phyloP scores from a whole-genome alignment of 441 rosid genomes.

The Capsella rubella region DNA sequence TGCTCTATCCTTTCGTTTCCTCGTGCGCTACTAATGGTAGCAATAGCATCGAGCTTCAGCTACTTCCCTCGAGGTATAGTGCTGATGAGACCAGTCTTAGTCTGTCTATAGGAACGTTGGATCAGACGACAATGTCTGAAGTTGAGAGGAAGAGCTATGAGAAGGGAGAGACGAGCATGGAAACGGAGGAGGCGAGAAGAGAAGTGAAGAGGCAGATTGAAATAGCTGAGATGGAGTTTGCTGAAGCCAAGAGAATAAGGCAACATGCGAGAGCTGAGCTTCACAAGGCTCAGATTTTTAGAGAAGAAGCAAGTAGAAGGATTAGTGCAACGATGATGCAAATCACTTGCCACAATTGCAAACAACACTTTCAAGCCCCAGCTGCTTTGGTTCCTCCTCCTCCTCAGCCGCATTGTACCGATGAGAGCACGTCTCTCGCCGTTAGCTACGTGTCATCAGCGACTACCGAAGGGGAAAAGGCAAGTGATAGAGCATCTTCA shows the following conservation, averaged over 20 bases:
- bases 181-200: conserved; percentile 68
- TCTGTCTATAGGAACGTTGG: conserved; percentile 50
- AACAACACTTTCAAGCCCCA: conserved; percentile 60
- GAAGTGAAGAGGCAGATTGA: conserved; percentile 63
- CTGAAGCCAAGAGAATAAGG: conserved; percentile 74
- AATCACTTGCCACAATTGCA: conserved; percentile 74
- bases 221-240: conserved; percentile 69
- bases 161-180: conserved; percentile 50
- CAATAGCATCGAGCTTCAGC: conserved; percentile 44
- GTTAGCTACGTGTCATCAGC: conserved; percentile 67
- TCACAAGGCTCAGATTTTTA: conserved; percentile 59
- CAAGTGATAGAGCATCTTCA: conserved; percentile 46
- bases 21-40: conserved; percentile 29
- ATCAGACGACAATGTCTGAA: conserved; percentile 29
- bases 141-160: conserved; percentile 33
- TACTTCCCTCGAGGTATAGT: conserved; percentile 36
- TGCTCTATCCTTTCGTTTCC: conserved; percentile 32
- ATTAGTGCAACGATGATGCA: conserved; percentile 62
- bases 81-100: conserved; percentile 45
- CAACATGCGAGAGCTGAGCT: conserved; percentile 75
- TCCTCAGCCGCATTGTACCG: conserved; percentile 43
- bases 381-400: conserved; percentile 38
- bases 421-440: conserved; percentile 60
- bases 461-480: conserved; percentile 60
- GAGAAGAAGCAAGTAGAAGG: conserved; percentile 62